Evolutionary conservation across 164 flowering plant species (phyloP).

Genomic region (Magnolia kwangsiensis): DNA sequence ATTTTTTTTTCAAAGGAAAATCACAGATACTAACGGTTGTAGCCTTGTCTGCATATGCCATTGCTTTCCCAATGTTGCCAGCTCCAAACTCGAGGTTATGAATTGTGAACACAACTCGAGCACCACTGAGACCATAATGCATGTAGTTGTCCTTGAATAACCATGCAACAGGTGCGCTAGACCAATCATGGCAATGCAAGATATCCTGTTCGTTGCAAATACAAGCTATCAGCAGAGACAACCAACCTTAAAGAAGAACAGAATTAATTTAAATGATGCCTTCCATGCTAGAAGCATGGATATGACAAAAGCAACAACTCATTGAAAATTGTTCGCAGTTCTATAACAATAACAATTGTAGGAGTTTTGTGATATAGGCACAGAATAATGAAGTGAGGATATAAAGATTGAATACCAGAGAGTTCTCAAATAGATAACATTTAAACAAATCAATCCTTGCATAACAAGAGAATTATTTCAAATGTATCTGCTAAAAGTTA

Average conservation of each 20-base stretch:
- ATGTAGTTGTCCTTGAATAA: constrained; percentile 78
- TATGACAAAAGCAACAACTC: not conserved
- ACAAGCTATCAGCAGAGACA: not conserved
- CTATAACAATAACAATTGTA: not conserved
- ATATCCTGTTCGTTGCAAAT: constrained; percentile 62
- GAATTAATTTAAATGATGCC: not conserved
- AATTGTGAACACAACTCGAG: constrained; percentile 90
- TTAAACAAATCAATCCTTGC: not conserved
- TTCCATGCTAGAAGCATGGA: not conserved
- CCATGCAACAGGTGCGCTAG: constrained; percentile 98
- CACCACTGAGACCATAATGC: constrained; percentile 84
- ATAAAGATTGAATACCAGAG: no score
- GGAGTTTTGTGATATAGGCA: not conserved
- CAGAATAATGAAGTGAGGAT: not conserved
- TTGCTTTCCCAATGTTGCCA: constrained; percentile 68
- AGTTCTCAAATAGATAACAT: no score
- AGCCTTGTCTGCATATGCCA: constrained; percentile 77
- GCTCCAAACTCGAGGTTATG: constrained; percentile 98
- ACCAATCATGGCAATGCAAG: constrained; percentile 99
- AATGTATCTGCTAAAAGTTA: not conserved
- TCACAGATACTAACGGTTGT: constrained; percentile 66
- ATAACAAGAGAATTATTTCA: not conserved
- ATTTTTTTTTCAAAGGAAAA: not conserved
- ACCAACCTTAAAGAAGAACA: not conserved
- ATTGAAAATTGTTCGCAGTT: not conserved